Base-by-base conservation (phyloP, 495 filamentous ascomycete genomes). In the Pyrenula massariospora region DNA sequence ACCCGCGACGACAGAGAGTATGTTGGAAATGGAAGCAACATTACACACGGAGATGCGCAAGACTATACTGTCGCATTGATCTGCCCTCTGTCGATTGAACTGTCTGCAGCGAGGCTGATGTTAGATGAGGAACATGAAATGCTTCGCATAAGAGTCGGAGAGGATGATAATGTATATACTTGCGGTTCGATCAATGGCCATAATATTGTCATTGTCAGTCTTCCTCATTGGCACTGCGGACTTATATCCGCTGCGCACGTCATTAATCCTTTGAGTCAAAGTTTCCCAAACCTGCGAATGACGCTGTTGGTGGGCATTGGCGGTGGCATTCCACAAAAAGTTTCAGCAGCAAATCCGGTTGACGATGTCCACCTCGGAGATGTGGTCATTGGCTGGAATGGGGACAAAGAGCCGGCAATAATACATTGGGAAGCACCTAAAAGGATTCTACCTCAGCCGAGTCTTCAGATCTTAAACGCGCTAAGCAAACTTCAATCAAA, bases 321-420 rank as follows among this genome's bases (percentile, higher is more conserved):
- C 24, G 73, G 74, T n/a, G 73, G 71, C 10, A 63, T 73, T 8
- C 67, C 69, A 19, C 24, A 19, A 11, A 60, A 52, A 36, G 10
- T 12, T 15, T 10, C 31, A 15, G 31, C 31, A 42, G 5, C 31
- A 15, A 42, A 42, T 42, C 52, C 54, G 56, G 56, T 64, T 12
- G 56, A 65, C 50, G 66, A 76, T 55, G 62, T 72, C 15, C 64
- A 64, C 12, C 65, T 76, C 49, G 74, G 75, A 42, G 69, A 74
- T 63, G 64, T 79, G 21, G 73, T 76, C 1, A 60, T 76, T 0
- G 69, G 75, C 55, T 77, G 70, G 52, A 66, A 77, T 50, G 73
- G 72, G 2, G 74, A 72, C 10, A 52, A 20, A 20, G 50, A 52
- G 50, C n/a, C n/a, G 50, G 50, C 50, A 52, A 24, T 20, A 10